Base-by-base conservation (phyloP, 2,329 filamentous ascomycete species). In the Sporothrix phasma region DNA sequence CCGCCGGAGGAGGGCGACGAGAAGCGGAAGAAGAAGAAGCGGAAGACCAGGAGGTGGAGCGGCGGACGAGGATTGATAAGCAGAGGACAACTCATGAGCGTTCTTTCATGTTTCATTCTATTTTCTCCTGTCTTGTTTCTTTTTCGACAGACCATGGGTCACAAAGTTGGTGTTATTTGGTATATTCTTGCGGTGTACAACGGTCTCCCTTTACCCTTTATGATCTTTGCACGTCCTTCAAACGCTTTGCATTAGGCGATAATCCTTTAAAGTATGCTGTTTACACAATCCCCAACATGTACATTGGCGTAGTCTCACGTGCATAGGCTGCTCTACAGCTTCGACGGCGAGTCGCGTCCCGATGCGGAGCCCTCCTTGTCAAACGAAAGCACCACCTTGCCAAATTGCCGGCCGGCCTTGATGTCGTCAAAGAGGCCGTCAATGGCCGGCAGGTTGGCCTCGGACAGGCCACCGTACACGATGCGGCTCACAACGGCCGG, bases 361-460 rank as follows among this genome's bases (percentile, higher is more conserved):
- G 53, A 58, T 3, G 41, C 17, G 4, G 60, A 31, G 6, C 29
- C 41, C 46, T 61, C 73, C 13, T 70, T 68, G 0, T 71, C 80
- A 70, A 92, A 82, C 70, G 90, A 84, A 68, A 97, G 84, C 1
- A 97, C 91, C 70, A 97, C 75, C 77, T 97, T 97, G 11, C 93
- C 94, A 78, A 97, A 96, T 75, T 97, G 93, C 67, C 78, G 86
- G 0, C 88, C 90, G 5, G 85, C 83, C 73, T 89, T 90, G 85
- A 97, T 96, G 60, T 96, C 91, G 46, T 90, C 86, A 73, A 96
- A 97, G 61, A 97, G 74, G 0, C 79, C 80, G 66, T 97, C 86
- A 62, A 97, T 89, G n/a, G 79, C 88, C n/a, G 86, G 80, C 6
- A 96, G 70, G 69, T 92, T 87, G 61, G 88, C 86, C 69, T 96